Base-by-base conservation (phyloP, 768 basidiomycete species). In the Phanerochaete carnosa region DNA sequence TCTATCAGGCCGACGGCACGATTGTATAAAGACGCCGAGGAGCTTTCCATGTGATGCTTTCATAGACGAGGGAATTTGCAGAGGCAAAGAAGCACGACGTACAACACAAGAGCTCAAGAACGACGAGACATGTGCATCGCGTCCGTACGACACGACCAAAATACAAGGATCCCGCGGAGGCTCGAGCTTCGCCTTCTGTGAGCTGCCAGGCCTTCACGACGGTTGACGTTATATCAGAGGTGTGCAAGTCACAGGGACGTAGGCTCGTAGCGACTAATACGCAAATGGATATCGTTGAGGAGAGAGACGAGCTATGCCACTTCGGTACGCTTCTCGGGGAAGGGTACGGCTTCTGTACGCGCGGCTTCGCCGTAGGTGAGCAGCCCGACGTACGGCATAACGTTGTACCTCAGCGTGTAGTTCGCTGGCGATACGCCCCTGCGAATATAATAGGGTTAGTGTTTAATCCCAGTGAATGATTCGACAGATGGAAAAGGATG, bases 331-430 rank as follows among this genome's bases (percentile, higher is more conserved):
- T 58, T 49, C 37, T 65, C 64, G 46, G 75, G 75, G 67, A 75
- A 75, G 4, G 69, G 61, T 9, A 79, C 68, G 26, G 76, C 71
- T 59, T 73, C 67, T 22, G 61, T 62, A 50, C 79, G 77, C 50
- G 78, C 78, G 15, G 86, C 92, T 70, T 92, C 89, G 26, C 92
- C 94, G 54, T 88, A 89, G 2, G 83, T 87, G 51, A 95, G 80
- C 46, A 86, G 65, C 22, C 94, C 94, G 22, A 95, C 90, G 68
- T 89, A 87, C 7, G 94, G 94, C 92, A 95, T 95, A 32, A 94
- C 69, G 68, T 95, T 94, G 75, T 95, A 96, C 68, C 89, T 90
- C 28, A 96, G 80, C 1, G 82, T 77, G 70, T 91, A 95, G 61
- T 84, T 76, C 6, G 88, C 86, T 16, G 88, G 78, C 15, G 81